Conservation (phyloP, 169 alveolate genomes). For the Eimeria praecox region DNA sequence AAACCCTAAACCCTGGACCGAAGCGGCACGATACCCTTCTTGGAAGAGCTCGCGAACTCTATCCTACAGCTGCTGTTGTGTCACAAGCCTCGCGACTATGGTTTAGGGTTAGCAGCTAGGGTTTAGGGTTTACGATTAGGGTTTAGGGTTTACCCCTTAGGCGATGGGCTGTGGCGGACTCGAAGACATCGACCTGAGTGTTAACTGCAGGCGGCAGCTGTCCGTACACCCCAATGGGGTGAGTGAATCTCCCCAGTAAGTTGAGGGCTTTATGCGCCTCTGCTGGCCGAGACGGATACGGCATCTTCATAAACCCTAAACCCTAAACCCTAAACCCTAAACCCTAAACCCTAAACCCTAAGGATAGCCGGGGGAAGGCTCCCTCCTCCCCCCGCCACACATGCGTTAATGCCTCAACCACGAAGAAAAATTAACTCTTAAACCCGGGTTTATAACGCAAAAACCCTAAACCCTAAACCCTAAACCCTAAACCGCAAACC, state of each 20-base stretch:
- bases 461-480: slow-evolving; percentile 36
- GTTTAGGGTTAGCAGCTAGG: neutral
- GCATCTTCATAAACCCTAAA: slow-evolving; percentile 4
- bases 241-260: neutral
- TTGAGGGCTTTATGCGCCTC: neutral
- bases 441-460: neutral
- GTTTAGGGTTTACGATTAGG: slow-evolving; percentile 29
- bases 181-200: slow-evolving; percentile 31
- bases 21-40: neutral
- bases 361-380: neutral
- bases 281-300: neutral
- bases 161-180: slow-evolving; percentile 27
- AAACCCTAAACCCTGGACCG: neutral
- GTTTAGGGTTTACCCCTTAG: slow-evolving; percentile 52
- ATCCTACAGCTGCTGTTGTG: neutral
- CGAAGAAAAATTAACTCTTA: neutral
- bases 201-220: neutral
- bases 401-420: neutral
- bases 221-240: slow-evolving; percentile 26
- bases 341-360: slow-evolving; percentile 28
- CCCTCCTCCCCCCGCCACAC: neutral
- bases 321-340: slow-evolving; percentile 44
- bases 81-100: neutral
- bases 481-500: slow-evolving; percentile 31
- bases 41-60: too few species aligned